These are phyloP conservation scores for Saturnispora quitensis DNA, from an alignment of 805 yeast genomes.

Conservation along the genomic window DNA sequence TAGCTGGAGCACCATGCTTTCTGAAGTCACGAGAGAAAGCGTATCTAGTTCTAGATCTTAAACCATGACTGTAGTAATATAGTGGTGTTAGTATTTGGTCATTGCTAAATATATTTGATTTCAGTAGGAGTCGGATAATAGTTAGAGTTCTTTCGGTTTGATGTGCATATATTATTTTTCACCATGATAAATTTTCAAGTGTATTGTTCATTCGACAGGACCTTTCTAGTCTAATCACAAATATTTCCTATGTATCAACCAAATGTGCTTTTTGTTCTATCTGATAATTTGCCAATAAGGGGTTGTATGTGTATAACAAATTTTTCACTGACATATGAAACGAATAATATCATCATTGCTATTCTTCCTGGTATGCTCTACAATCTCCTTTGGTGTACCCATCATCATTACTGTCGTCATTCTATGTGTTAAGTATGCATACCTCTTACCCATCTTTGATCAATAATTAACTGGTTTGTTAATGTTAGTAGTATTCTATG, in stretches of 20 bases:
- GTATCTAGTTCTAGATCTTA: constrained; percentile 99
- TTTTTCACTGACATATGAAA: not conserved
- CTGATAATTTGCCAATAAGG: no score
- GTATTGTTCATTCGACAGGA: no score
- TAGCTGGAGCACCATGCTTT: constrained; percentile 88
- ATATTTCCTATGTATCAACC: no score
- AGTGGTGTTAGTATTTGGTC: constrained; percentile 13
- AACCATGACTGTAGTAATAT: constrained; percentile 70
- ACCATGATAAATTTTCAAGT: no score
- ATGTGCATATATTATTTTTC: no score
- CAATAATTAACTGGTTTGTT: constrained; percentile 11
- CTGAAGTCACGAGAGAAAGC: constrained; percentile 99
- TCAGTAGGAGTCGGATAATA: not conserved
- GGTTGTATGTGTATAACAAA: no score
- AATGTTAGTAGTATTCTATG: not conserved
- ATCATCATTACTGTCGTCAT: not conserved
- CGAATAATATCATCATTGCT: no score
- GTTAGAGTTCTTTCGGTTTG: no score
- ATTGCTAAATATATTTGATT: no score
- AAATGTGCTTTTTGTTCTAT: no score
- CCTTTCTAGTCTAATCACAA: no score
- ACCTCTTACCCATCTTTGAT: constrained; percentile 44
- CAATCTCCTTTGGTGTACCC: not conserved
- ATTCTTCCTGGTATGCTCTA: not conserved
- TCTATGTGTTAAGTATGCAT: constrained; percentile 18